Conservation (phyloP, 306 rosid genomes). For the Styphnolobium japonicum region DNA sequence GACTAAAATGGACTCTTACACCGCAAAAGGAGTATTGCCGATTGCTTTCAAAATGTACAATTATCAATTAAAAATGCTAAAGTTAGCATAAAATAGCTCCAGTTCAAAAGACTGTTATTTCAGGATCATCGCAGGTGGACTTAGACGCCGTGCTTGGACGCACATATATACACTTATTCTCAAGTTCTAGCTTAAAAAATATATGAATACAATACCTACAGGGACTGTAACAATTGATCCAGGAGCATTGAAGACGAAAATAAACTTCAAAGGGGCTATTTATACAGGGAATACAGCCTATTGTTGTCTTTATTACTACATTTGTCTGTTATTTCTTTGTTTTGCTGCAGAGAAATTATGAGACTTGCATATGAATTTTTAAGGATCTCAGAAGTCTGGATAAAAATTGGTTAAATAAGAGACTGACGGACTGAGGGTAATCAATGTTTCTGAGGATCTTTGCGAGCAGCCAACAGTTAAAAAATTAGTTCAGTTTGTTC, state of each 20-base stretch:
- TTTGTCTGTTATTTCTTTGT: background rate
- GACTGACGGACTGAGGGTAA: background rate
- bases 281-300: background rate
- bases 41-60: background rate
- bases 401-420: background rate
- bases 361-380: background rate
- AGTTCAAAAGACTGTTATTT: background rate
- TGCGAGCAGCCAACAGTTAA: background rate
- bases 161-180: no score
- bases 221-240: background rate
- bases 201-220: background rate
- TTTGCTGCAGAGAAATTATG: background rate
- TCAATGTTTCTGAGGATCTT: background rate
- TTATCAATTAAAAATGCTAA: background rate
- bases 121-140: background rate
- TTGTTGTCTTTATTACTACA: background rate
- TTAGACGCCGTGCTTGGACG: background rate
- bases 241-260: background rate
- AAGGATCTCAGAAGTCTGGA: background rate
- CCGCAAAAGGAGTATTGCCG: background rate
- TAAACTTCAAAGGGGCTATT: background rate
- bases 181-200: no score
- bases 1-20: background rate
- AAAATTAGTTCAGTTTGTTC: background rate
- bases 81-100: background rate